Evolutionary conservation across 179 eudicot species (phyloP).

Genomic region (Drosera spatulata): DNA sequence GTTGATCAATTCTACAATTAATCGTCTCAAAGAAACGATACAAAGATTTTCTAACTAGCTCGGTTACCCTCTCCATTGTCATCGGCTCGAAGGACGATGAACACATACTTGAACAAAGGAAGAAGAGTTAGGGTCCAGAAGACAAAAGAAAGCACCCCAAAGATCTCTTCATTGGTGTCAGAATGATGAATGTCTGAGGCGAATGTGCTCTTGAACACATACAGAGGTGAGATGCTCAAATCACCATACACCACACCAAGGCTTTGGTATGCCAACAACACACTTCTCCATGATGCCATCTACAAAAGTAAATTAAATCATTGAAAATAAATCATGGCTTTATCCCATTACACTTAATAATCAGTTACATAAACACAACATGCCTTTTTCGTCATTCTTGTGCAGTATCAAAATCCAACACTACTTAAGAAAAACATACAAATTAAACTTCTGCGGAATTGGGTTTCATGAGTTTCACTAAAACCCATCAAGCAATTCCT

Average conservation of each 20-base stretch:
- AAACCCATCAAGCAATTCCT: background rate
- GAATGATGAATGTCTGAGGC: slow-evolving; percentile 82
- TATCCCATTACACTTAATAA: background rate
- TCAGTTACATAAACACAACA: no score
- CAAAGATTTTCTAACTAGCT: no score
- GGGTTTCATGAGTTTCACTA: no score
- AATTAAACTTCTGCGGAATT: no score
- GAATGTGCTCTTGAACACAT: slow-evolving; percentile 87
- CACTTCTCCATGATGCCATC: slow-evolving; percentile 73
- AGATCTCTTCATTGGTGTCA: slow-evolving; percentile 75
- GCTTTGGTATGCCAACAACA: slow-evolving; percentile 77
- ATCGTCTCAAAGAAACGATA: no score
- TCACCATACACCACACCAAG: slow-evolving; percentile 94
- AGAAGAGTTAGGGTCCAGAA: slow-evolving; percentile 83
- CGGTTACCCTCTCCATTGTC: slow-evolving; percentile 90
- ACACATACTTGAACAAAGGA: slow-evolving; percentile 79
- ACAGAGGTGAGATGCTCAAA: slow-evolving; percentile 78
- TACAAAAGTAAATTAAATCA: slow-evolving; percentile 6
- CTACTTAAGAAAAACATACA: no score
- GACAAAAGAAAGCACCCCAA: slow-evolving; percentile 80
- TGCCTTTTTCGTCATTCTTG: no score
- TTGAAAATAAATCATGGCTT: background rate
- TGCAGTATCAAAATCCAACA: no score
- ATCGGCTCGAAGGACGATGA: slow-evolving; percentile 84
- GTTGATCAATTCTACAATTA: no score